A percentile compares a stretch with the other conserved stretches of the same genome.
Conservation (phyloP, 2,329 filamentous ascomycete species). For the Colletotrichum aenigma region DNA sequence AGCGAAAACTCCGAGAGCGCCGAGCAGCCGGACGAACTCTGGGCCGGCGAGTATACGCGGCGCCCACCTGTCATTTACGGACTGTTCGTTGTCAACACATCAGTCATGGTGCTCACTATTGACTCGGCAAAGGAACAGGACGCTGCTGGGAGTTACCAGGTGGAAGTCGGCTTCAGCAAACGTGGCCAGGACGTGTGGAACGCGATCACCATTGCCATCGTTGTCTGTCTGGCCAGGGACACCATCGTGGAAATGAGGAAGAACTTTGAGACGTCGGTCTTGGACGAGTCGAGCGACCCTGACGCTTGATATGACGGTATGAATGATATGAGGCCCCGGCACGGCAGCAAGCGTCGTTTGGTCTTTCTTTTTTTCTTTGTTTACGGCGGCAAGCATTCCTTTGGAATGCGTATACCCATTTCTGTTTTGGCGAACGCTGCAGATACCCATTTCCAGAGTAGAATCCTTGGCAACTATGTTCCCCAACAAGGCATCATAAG, state of each 20-base stretch:
- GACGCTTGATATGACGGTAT: constrained; percentile 33
- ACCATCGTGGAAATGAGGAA: constrained; percentile 36
- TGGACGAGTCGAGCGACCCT: constrained; percentile 38
- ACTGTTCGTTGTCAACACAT: constrained; percentile 43
- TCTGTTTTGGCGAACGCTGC: not conserved
- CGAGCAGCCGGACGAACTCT: no score
- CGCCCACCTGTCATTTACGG: constrained; percentile 46
- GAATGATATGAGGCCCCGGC: not conserved
- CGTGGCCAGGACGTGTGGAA: constrained; percentile 48
- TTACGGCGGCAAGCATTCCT: not conserved
- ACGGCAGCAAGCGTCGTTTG: not conserved
- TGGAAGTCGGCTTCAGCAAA: constrained; percentile 44
- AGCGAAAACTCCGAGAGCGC: not conserved
- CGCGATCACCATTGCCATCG: constrained; percentile 44
- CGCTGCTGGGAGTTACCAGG: constrained; percentile 46
- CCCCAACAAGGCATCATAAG: not conserved
- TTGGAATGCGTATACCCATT: constrained; percentile 16
- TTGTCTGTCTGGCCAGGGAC: constrained; percentile 43
- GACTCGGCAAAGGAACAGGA: constrained; percentile 38
- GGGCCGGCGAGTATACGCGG: not conserved
- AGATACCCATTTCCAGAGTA: not conserved
- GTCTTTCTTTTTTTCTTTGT: not conserved
- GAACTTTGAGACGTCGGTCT: constrained; percentile 37
- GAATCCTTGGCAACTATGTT: not conserved
- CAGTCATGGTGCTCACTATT: constrained; percentile 42